These are phyloP conservation scores for Zoysia pacifica DNA, from an alignment of 176 grass and related monocot species.

Conservation along the genomic window DNA sequence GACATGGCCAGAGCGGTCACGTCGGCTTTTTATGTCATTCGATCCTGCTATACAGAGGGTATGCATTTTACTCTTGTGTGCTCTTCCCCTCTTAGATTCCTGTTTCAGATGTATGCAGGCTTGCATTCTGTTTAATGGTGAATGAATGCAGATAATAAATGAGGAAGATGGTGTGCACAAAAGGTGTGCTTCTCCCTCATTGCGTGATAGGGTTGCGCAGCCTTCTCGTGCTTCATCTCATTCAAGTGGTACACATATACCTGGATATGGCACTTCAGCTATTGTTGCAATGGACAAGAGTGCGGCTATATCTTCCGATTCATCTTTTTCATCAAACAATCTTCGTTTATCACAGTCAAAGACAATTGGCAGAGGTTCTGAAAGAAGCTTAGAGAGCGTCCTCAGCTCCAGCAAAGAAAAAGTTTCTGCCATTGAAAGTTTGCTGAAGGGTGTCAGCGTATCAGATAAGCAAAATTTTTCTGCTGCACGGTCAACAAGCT, in stretches of 20 bases:
- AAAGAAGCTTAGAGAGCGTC: slow-evolving; percentile 76
- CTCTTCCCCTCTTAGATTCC: background rate
- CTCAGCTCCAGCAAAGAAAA: slow-evolving; percentile 91
- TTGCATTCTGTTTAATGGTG: background rate
- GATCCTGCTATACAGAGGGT: slow-evolving; percentile 96
- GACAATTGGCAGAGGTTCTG: slow-evolving; percentile 50
- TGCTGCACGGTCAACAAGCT: slow-evolving; percentile 65
- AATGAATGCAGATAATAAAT: slow-evolving; percentile 66
- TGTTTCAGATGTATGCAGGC: too few relatives aligned
- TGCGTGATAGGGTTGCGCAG: slow-evolving; percentile 65
- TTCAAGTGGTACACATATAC: slow-evolving; percentile 47
- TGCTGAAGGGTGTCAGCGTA: slow-evolving; percentile 71
- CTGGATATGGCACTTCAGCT: slow-evolving; percentile 68
- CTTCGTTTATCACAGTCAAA: slow-evolving; percentile 63
- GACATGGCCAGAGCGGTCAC: slow-evolving; percentile 87
- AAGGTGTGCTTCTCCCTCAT: slow-evolving; percentile 66
- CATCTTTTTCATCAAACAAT: slow-evolving; percentile 60
- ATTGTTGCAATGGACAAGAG: slow-evolving; percentile 90
- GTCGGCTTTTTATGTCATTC: slow-evolving; percentile 81
- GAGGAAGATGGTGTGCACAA: slow-evolving; percentile 90
- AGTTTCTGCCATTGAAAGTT: slow-evolving; percentile 88
- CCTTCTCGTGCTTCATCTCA: slow-evolving; percentile 62
- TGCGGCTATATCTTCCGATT: slow-evolving; percentile 56
- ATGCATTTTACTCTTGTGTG: slow-evolving; percentile 33
- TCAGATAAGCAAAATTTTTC: slow-evolving; percentile 63